A percentile compares a stretch with the other conserved stretches of the same genome.
Evolutionary conservation across 768 basidiomycete genomes (phyloP).

Genomic region (Filobasidium wieringae): DNA sequence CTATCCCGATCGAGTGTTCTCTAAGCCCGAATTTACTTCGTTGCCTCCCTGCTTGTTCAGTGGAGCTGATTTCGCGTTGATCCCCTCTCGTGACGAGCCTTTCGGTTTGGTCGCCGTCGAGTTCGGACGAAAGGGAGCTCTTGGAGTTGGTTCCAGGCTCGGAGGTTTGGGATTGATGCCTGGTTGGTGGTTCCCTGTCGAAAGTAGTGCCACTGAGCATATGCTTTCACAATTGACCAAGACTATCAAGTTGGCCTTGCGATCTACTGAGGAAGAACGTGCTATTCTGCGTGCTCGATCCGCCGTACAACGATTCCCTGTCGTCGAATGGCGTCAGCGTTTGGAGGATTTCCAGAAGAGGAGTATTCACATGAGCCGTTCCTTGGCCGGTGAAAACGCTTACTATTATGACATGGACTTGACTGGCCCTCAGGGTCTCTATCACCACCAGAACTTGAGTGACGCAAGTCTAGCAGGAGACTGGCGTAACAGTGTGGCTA

Average conservation of each 20-base stretch:
- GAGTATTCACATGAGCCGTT: conserved; percentile 61
- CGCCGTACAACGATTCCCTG: conserved; percentile 90
- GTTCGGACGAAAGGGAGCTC: conserved; percentile 89
- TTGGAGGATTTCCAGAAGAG: conserved; percentile 90
- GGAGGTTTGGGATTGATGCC: conserved; percentile 95
- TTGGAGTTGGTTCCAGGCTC: conserved; percentile 85
- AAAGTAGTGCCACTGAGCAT: conserved; percentile 81
- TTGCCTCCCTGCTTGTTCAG: conserved; percentile 86
- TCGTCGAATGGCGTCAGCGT: conserved; percentile 92
- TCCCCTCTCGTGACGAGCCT: conserved; percentile 90
- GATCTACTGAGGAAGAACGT: conserved; percentile 79
- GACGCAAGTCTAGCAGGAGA: conserved; percentile 15
- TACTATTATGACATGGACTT: conserved; percentile 41
- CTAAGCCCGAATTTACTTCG: conserved; percentile 94
- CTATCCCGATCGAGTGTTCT: conserved; percentile 83
- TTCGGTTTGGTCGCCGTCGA: conserved; percentile 94
- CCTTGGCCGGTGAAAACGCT: conserved; percentile 56
- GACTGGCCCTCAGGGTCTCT: conserved; percentile 1
- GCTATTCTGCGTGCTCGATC: conserved; percentile 86
- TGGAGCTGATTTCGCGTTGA: conserved; percentile 88
- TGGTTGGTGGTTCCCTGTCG: conserved; percentile 98
- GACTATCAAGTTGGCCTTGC: conserved; percentile 86
- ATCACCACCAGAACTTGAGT: conserved; percentile 12
- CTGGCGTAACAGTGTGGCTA: conserved; percentile 8
- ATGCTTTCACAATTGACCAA: conserved; percentile 90